Conservation (phyloP, 2,329 filamentous ascomycete genomes). For the Colletotrichum camelliae region DNA sequence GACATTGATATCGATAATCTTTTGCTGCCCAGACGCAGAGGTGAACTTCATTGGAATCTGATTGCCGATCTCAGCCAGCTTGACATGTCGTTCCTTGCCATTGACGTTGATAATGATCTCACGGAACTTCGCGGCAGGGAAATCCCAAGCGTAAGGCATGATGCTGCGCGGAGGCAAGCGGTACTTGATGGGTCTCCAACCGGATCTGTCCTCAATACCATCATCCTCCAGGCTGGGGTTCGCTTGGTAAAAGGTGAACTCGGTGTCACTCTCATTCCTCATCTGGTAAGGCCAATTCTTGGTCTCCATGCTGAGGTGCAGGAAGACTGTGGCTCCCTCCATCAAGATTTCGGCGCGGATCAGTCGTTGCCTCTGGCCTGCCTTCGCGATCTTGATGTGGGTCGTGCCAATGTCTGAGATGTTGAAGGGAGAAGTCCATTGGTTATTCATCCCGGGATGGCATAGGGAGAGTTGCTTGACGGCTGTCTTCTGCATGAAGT, state of each 20-base stretch:
- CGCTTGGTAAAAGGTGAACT: conserved; percentile 96
- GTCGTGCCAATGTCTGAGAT: conserved; percentile 93
- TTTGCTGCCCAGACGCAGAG: conserved; percentile 70
- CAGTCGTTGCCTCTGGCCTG: conserved; percentile 86
- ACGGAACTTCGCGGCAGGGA: conserved; percentile 95
- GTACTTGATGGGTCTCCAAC: conserved; percentile 93
- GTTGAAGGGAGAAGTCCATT: conserved; percentile 98
- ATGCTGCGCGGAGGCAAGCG: conserved; percentile 92
- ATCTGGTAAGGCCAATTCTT: conserved; percentile 99
- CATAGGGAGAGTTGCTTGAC: conserved; percentile 92
- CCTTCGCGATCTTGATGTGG: conserved; percentile 91
- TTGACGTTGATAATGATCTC: conserved; percentile 85
- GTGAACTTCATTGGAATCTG: conserved; percentile 92
- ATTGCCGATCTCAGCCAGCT: conserved; percentile 95
- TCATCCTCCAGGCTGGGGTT: conserved; percentile 94
- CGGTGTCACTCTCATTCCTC: conserved; percentile 95
- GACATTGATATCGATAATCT: conserved; percentile 96
- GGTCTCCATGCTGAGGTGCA: conserved; percentile 87
- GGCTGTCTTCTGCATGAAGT: conserved; percentile 83
- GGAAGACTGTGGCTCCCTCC: conserved; percentile 91
- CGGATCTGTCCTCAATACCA: conserved; percentile 80
- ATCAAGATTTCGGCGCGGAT: conserved; percentile 88
- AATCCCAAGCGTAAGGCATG: conserved; percentile 99
- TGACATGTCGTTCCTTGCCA: conserved; percentile 87
- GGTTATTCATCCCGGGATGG: conserved; percentile 92